Evolutionary conservation across 192 early-diverging fungal genomes (phyloP).

Genomic region (Podila horticola): DNA sequence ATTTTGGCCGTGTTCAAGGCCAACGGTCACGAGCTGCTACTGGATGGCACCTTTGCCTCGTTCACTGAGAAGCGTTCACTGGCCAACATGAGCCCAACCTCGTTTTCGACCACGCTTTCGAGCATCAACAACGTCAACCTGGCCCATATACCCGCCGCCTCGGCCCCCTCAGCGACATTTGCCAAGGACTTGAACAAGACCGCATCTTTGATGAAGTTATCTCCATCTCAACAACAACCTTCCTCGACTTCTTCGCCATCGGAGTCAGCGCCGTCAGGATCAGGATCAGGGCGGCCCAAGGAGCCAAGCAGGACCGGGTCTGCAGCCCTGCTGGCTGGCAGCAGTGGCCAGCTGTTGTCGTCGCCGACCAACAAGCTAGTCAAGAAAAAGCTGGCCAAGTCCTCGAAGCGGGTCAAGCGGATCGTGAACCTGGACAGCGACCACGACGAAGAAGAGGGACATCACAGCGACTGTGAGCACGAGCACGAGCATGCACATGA

Average conservation of each 20-base stretch:
- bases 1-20: conserved; percentile 59
- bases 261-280: neutral
- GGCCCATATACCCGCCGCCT: conserved; percentile 53
- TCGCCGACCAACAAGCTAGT: conserved; percentile 27
- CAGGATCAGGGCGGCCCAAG: neutral
- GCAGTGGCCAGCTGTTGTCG: neutral
- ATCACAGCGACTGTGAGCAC: neutral
- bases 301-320: neutral
- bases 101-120: conserved; percentile 22
- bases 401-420: conserved; percentile 28
- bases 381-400: conserved; percentile 45
- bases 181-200: conserved; percentile 16
- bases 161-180: conserved; percentile 28
- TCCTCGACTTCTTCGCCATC: neutral
- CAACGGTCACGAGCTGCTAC: conserved; percentile 54
- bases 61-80: conserved; percentile 55
- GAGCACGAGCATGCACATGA: conserved; percentile 13
- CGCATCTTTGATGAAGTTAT: too few species aligned
- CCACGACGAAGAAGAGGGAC: conserved; percentile 4
- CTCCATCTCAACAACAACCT: too few species aligned
- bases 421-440: conserved; percentile 40
- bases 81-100: conserved; percentile 26
- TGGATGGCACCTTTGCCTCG: conserved; percentile 62
- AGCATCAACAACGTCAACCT: conserved; percentile 42
- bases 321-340: neutral